Conservation (phyloP, 805 yeast species). For the Cyberlindnera mrakii region DNA sequence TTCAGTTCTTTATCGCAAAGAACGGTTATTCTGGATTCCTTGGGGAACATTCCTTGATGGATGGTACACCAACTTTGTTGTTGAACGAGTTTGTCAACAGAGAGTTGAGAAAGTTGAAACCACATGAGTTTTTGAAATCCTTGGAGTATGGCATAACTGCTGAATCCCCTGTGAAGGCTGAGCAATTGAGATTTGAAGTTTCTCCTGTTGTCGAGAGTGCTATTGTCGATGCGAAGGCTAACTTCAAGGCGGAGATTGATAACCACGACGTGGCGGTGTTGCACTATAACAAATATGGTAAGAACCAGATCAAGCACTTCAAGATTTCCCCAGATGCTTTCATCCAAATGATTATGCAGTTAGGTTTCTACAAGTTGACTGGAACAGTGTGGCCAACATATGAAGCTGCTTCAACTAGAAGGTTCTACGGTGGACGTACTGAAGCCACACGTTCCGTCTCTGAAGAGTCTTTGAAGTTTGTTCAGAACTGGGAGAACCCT, state of each 20-base stretch:
- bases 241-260: conserved; percentile 46
- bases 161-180: conserved; percentile 6
- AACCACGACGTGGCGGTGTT: conserved; percentile 73
- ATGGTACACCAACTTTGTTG: conserved; percentile 91
- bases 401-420: conserved; percentile 93
- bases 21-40: conserved; percentile 89
- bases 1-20: conserved; percentile 73
- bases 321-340: conserved; percentile 91
- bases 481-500: conserved; percentile 63
- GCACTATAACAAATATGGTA: conserved; percentile 82
- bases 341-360: conserved; percentile 84
- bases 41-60: conserved; percentile 98
- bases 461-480: conserved; percentile 61
- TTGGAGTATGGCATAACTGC: conserved; percentile 9
- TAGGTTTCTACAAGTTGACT: conserved; percentile 79
- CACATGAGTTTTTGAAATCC: conserved; percentile 20
- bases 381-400: conserved; percentile 85
- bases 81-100: conserved; percentile 71
- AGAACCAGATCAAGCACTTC: conserved; percentile 74
- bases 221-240: conserved; percentile 48
- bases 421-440: conserved; percentile 84
- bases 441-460: conserved; percentile 90
- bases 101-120: conserved; percentile 45
- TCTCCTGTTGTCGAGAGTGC: conserved; percentile 43
- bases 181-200: conserved; percentile 50